Base-by-base conservation (phyloP, 2,329 filamentous ascomycete genomes). In the Arthrobotrys pseudoclavata region DNA sequence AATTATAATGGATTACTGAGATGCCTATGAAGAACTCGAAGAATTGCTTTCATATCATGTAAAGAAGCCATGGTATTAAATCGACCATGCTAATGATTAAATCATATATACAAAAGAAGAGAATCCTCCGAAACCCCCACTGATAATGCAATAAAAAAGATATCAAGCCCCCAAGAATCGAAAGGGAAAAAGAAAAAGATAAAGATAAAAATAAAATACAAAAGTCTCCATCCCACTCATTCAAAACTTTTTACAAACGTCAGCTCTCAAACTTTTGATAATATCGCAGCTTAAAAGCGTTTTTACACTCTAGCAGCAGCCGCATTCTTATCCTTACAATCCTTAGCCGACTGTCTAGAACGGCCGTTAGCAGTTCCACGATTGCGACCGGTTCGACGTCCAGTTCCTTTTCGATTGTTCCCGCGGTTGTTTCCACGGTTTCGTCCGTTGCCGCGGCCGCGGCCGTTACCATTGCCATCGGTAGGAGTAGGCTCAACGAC, bases 391-490 rank as follows among this genome's bases (percentile, higher is more conserved):
- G 45, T 53, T 40, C 34, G 22, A 24, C 60, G 50, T 15, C 62
- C 47, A 10, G 13, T 42, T n/a, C 47, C 45, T 20, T 13, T 40
- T 40, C 31, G 31, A 10, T 34, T 34, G 7, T 9, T 9, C 12
- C 31, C 31, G 7, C 31, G 31, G 31, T 34, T 34, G 31, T 9
- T 9, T 34, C 31, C 31, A 34, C 31, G 31, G 7, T 47, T 68
- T 52, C 64, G 40, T 20, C 48, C 69, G 13, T 48, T 48, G 26
- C 48, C 48, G n/a, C 52, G 34, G 18, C 47, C 47, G 48, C 69
- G 50, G 10, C 69, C 69, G 20, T 69, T 61, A 45, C 66, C 50
- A 20, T 67, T 67, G 13, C 61, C 69, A 26, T 20, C 50, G 7
- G 60, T 74, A 18, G 50, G 40, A 20, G 61, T 74, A 20, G 53